A percentile compares a stretch with the other conserved stretches of the same genome.
phyloP scores from a whole-genome alignment of 192 early-diverging fungal genomes.

The Entomortierella beljakovae region DNA sequence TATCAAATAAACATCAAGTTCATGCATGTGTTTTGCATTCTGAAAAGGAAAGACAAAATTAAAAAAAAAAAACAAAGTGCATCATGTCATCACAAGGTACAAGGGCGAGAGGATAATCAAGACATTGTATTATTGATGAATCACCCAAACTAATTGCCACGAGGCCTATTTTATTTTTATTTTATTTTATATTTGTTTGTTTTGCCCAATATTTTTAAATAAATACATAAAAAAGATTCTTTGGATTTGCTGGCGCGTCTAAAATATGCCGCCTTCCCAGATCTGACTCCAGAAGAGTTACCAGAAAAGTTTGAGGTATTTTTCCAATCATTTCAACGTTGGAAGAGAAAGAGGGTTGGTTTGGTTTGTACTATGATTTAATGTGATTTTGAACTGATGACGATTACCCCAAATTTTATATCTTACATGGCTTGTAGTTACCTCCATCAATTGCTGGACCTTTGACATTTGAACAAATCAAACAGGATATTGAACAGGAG shows the following conservation, averaged over 20 bases:
- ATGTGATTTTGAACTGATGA: no score
- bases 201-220: background rate
- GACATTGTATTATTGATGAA: background rate
- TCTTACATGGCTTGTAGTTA: conserved; percentile 7
- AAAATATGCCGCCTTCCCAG: conserved; percentile 46
- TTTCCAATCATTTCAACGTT: no score
- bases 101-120: background rate
- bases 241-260: conserved; percentile 49
- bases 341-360: no score
- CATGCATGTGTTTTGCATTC: background rate
- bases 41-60: background rate
- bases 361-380: no score
- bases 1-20: no score
- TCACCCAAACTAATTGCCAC: no score
- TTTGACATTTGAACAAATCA: conserved; percentile 55
- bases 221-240: conserved; percentile 14
- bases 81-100: conserved; percentile 42
- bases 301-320: conserved; percentile 32
- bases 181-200: conserved; percentile 5
- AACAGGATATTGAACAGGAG: conserved; percentile 61
- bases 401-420: background rate
- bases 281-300: conserved; percentile 4
- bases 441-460: conserved; percentile 40
- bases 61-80: background rate
- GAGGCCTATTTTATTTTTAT: background rate